phyloP scores from a whole-genome alignment of 352 stramenopile genomes.

The Phytophthora fragariae region DNA sequence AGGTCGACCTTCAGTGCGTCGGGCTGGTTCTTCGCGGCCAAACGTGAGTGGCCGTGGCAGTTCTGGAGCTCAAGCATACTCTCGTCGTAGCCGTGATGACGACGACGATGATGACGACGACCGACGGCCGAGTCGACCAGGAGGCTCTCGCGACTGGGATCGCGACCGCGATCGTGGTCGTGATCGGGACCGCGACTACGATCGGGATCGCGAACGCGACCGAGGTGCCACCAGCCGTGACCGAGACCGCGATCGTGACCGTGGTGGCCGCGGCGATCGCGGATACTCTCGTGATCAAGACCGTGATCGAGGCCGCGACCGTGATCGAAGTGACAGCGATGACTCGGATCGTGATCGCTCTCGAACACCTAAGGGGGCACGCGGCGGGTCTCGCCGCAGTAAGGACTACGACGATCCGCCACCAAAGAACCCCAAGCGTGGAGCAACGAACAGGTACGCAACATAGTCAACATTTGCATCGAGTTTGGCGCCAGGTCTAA shows the following conservation, averaged over 20 bases:
- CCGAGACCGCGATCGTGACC: constrained; percentile 40
- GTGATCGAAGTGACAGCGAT: constrained; percentile 33
- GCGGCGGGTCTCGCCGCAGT: constrained; percentile 26
- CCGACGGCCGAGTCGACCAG: constrained; percentile 41
- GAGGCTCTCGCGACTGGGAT: constrained; percentile 44
- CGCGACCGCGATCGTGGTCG: constrained; percentile 40
- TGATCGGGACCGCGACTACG: constrained; percentile 40
- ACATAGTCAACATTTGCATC: neutral
- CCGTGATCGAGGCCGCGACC: constrained; percentile 28
- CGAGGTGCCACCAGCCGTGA: constrained; percentile 47
- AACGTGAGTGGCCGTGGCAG: constrained; percentile 22
- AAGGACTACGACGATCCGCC: constrained; percentile 55
- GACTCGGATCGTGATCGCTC: constrained; percentile 45
- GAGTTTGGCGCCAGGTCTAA: constrained; percentile 4
- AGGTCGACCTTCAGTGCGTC: constrained; percentile 30
- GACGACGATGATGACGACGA: constrained; percentile 58
- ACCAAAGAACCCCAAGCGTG: constrained; percentile 46
- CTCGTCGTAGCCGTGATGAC: constrained; percentile 46
- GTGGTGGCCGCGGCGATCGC: constrained; percentile 46
- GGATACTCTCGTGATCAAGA: constrained; percentile 48
- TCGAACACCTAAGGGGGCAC: constrained; percentile 34
- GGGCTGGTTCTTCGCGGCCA: constrained; percentile 29
- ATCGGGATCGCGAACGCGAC: constrained; percentile 41
- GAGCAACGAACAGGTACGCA: constrained; percentile 15
- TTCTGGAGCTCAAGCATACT: constrained; percentile 27